Evolutionary conservation across 768 basidiomycete species (phyloP).

Genomic region (Auricularia auricula-judae): DNA sequence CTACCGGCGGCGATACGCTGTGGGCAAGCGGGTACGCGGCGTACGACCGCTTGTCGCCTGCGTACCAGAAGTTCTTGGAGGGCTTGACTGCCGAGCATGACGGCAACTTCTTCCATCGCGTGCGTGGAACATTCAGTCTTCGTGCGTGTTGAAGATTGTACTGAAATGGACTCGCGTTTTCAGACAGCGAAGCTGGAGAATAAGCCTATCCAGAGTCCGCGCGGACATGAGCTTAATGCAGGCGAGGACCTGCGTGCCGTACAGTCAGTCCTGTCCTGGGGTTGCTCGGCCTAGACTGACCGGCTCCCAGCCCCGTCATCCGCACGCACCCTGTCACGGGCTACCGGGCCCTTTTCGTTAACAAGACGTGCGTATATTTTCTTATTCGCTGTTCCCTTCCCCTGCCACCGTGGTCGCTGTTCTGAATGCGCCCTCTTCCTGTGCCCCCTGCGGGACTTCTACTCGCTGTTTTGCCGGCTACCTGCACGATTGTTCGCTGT

Average conservation of each 20-base stretch:
- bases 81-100: constrained; percentile 46
- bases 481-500: too few species aligned
- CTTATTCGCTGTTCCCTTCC: not conserved
- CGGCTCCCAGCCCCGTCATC: constrained; percentile 28
- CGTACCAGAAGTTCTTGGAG: constrained; percentile 42
- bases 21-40: constrained; percentile 40
- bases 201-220: constrained; percentile 25
- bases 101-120: constrained; percentile 31
- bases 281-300: not conserved
- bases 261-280: constrained; percentile 30
- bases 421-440: too few species aligned
- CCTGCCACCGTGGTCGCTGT: not conserved
- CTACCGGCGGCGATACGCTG: constrained; percentile 28
- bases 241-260: constrained; percentile 37
- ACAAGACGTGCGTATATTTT: constrained; percentile 22
- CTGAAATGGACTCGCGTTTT: not conserved
- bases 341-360: constrained; percentile 46
- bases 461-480: too few species aligned
- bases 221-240: constrained; percentile 31
- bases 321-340: constrained; percentile 51
- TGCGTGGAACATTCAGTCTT: constrained; percentile 8
- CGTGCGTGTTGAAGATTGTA: not conserved
- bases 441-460: too few species aligned
- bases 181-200: constrained; percentile 22
- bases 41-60: constrained; percentile 51